These are phyloP conservation scores for Dothiorella sarmentorum DNA, from an alignment of 2,329 filamentous ascomycete species.

Conservation along the genomic window DNA sequence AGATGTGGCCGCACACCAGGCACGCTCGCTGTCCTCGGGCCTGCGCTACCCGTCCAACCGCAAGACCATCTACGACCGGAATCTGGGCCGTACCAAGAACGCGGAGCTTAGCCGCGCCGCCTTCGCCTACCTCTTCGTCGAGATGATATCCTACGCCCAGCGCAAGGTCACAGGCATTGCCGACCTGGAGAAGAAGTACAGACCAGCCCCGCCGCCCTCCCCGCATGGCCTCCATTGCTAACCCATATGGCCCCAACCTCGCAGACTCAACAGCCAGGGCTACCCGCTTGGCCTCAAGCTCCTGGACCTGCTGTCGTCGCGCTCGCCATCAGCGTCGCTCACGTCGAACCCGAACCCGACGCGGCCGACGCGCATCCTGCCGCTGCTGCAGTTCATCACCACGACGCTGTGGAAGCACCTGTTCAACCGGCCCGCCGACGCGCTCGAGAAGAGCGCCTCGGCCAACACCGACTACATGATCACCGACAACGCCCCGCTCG, in stretches of 20 bases:
- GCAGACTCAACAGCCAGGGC: constrained; percentile 84
- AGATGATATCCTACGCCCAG: constrained; percentile 96
- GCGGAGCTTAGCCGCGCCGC: constrained; percentile 87
- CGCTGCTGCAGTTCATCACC: constrained; percentile 92
- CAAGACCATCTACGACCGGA: constrained; percentile 97
- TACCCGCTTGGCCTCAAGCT: constrained; percentile 92
- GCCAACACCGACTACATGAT: constrained; percentile 98
- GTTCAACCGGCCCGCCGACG: constrained; percentile 85
- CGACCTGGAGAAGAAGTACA: constrained; percentile 84
- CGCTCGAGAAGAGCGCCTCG: constrained; percentile 81
- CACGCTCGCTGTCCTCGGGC: constrained; percentile 39
- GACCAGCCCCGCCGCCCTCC: background rate
- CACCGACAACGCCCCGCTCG: constrained; percentile 93
- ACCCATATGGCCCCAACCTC: background rate
- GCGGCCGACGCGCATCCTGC: constrained; percentile 82
- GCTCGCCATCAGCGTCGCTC: constrained; percentile 30
- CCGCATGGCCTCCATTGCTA: constrained; percentile 47
- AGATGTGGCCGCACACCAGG: constrained; percentile 11
- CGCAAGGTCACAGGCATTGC: constrained; percentile 85
- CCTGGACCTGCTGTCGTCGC: constrained; percentile 67
- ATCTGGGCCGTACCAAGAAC: constrained; percentile 84
- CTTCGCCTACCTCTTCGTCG: constrained; percentile 93
- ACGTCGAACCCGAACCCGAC: constrained; percentile 33
- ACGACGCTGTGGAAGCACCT: constrained; percentile 88
- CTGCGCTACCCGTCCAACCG: constrained; percentile 87